Base-by-base conservation (phyloP, 1,284 basidiomycete species). In the Ustilago vetiveriae region DNA sequence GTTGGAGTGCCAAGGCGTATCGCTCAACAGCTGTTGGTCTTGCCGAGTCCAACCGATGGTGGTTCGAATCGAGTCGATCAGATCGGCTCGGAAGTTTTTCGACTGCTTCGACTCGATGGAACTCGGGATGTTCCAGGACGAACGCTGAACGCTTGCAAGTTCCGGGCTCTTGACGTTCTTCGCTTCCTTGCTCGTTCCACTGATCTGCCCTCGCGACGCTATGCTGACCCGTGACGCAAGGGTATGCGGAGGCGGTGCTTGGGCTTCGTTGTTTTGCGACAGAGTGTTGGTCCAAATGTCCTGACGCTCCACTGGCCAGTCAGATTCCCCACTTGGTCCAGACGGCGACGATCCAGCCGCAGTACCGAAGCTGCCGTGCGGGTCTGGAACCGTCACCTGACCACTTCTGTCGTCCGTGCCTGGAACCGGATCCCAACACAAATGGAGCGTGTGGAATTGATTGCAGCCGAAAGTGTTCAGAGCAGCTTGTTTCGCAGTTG, bases 201-300 rank as follows among this genome's bases (percentile, higher is more conserved):
- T 16, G 16, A 16, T 35, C 33, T 35, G 33, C 7, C 27, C 27
- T 7, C 13, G 13, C 27, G 13, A 23, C 4, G 23, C 13, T 29
- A 24, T 22, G 24, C 16, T 26, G 33, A 9, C 40, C 22, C 40
- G 38, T n/a, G 47, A 23, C 9, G 17, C 16, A 10, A n/a, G 7
- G 17, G 36, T 46, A 19, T 58, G 65, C 7, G 65, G 53, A 3
- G 58, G 58, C 13, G 38, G 46, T 11, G 65, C 54, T 30, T 41
- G 39, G 3, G 65, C 65, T 33, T 63, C 47, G 35, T 59, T 64
- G 44, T 55, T 54, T n/a, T 58, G 54, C 9, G 54, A 55, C 17
- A 43, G 32, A 1, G 67, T 69, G 46, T 71, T 70, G 16, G 74
- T 76, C 72, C 74, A 76, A 13, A 71, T 71, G 21, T 73, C 74